Percentiles rank a stretch among this genome's conserved stretches.
These are phyloP conservation scores for Saccharomyces paradoxus DNA, from an alignment of 805 yeast genomes.

Conservation along the genomic window DNA sequence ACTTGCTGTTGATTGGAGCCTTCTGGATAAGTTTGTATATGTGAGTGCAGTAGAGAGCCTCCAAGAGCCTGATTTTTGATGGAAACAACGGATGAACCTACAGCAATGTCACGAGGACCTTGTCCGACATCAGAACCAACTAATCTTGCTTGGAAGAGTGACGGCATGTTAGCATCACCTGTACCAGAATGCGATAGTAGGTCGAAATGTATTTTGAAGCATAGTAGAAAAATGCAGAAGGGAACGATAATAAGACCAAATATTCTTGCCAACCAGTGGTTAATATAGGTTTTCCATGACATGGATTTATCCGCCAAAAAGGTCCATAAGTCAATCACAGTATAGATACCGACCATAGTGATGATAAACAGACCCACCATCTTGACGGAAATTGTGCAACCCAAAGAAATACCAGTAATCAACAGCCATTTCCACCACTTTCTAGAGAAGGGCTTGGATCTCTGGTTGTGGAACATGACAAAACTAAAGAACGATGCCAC, in stretches of 20 bases:
- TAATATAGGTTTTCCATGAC: conserved; percentile 40
- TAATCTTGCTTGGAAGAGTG: conserved; percentile 73
- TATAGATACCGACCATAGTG: conserved; percentile 79
- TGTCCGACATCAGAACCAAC: conserved; percentile 52
- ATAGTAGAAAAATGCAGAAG: conserved; percentile 48
- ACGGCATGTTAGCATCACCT: conserved; percentile 75
- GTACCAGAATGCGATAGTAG: conserved; percentile 66
- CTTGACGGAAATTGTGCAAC: conserved; percentile 87
- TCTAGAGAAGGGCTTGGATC: conserved; percentile 46
- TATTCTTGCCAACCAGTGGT: conserved; percentile 62
- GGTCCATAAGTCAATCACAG: conserved; percentile 80
- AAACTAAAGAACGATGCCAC: conserved; percentile 59
- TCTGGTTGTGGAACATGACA: conserved; percentile 44
- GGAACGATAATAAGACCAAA: conserved; percentile 61
- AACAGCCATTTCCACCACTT: conserved; percentile 95
- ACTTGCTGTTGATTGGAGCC: conserved; percentile 93
- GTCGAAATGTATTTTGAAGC: conserved; percentile 71
- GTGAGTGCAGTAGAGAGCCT: conserved; percentile 81
- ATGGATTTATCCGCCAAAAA: conserved; percentile 63
- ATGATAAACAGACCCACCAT: conserved; percentile 96
- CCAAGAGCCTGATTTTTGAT: conserved; percentile 61
- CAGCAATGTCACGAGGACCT: conserved; percentile 65
- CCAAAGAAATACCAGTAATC: conserved; percentile 76
- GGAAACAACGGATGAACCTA: conserved; percentile 46
- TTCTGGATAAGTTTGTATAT: conserved; percentile 74